Percentiles rank a stretch among this genome's conserved stretches.
Evolutionary conservation across 345 rosid species (phyloP).

Genomic region (Lepidium africanum): DNA sequence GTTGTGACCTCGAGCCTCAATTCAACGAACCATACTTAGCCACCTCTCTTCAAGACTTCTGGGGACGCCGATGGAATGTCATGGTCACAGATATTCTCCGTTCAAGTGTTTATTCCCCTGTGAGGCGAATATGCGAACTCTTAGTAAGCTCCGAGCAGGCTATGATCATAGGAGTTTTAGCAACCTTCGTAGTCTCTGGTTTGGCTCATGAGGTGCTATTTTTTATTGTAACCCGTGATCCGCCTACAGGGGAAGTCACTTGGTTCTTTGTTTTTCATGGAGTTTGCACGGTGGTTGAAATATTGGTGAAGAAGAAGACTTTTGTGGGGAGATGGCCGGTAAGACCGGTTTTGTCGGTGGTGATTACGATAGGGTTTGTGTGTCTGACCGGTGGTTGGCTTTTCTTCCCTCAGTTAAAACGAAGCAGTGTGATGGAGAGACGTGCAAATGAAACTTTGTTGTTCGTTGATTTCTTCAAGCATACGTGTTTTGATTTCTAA

Average conservation of each 20-base stretch:
- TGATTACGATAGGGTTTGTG: conserved; percentile 20
- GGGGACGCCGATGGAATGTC: conserved; percentile 75
- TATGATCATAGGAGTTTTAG: not conserved
- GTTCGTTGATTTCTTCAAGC: not conserved
- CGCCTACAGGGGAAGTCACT: conserved; percentile 58
- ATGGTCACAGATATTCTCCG: conserved; percentile 42
- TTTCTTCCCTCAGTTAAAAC: conserved; percentile 23
- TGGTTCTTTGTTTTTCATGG: conserved; percentile 56
- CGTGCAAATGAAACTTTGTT: conserved; percentile 3
- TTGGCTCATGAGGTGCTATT: conserved; percentile 48
- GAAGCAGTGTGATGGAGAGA: not conserved
- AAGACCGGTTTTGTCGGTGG: conserved; percentile 1
- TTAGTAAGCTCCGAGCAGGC: not conserved
- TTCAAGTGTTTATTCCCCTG: conserved; percentile 32
- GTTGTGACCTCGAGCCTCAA: conserved; percentile 42
- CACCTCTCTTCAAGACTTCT: conserved; percentile 60
- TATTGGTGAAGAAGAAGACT: conserved; percentile 26
- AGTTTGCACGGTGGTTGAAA: conserved; percentile 34
- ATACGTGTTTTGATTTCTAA: not conserved
- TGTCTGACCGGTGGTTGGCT: conserved; percentile 21
- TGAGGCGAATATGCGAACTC: not conserved
- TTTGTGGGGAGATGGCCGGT: not conserved
- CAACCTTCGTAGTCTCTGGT: conserved; percentile 47
- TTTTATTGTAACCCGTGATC: conserved; percentile 20
- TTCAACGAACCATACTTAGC: conserved; percentile 51